Evolutionary conservation across 192 early-diverging fungal genomes (phyloP), one percentile per base, ranked within the genome.

Genomic region (Coemansia sp.): DNA sequence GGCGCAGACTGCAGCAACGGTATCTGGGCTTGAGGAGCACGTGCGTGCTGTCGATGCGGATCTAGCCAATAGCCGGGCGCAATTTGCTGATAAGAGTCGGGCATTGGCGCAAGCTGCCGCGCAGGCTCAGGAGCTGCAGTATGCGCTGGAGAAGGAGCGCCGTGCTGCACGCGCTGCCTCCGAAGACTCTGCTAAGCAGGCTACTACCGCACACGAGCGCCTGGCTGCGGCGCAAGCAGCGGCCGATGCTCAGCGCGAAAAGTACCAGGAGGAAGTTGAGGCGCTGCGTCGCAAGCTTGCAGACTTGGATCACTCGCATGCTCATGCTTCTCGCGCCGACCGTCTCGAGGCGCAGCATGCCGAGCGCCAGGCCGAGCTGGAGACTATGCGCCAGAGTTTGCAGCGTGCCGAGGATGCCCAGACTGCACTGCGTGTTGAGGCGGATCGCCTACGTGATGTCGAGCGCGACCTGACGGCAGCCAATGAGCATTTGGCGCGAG

Each of bases 1-100:
- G 15, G 67, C 58, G 5, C 73, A 84, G 19, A 41, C 44, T 11
- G 72, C 60, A 41, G 62, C 64, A 4, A 65, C 67, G 1, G 64
- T 73, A 0, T 21, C 55, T 1, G 55, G 42, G 29, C 69, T 79
- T 8, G 71, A 78, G 31, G 75, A 74, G 36, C 82, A 84, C 27
- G 76, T 70, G 66, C 77, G 74, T 25, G 74, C 77, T 0, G 64
- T 80, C 1, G 77, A 84, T 53, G 74, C 69, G 0, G 82, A 84
- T 21, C 66, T 84, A 66, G 77, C 82, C 14, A 80, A 64, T 36
- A 80, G 77, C 72, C 74, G 82, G 12, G 74, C 71, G 63, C 82
- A 74, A 51, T 84, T 84, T 68, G 75, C 74, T 10, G 82, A 84
- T 37, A 79, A 80, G 69, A 84, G 74, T 59, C 69, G 72, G 29